Evolutionary conservation across 2,329 filamentous ascomycete genomes (phyloP), one percentile per base, ranked within the genome.

Genomic region (Cercospora zeina): DNA sequence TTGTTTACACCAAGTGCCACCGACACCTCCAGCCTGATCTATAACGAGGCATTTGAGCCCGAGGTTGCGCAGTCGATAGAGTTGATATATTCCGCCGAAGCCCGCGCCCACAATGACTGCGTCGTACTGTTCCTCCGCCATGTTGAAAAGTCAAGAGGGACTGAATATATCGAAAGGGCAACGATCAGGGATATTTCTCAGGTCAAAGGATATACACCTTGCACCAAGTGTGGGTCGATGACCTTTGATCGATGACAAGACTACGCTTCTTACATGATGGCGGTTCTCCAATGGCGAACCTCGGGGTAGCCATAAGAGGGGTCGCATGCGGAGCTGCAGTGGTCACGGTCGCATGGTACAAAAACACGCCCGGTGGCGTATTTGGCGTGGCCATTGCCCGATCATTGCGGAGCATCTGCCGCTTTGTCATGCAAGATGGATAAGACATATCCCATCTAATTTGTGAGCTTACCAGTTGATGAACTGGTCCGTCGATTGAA

Each of bases 11-110:
- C 61, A 62, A n/a, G 60, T 62, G 4, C 78, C 78, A 13, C 78
- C 78, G 9, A 79, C 71, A 16, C 76, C 74, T 45, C 76, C 76
- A 50, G 77, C 76, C 62, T 78, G 81, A 78, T 47, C 78, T 70
- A 36, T 78, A 76, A 64, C 74, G 67, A 64, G 70, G 66, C 45
- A 66, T 51, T 70, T 67, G 42, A 69, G 27, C 34, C 64, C 61
- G 57, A 68, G 19, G 62, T 68, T 59, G 30, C 66, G 58, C 4
- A 68, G 57, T 5, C 58, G 53, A 47, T 66, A 61, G 36, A 68
- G 56, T 33, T 59, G 58, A 49, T 69, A 73, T 4, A 71, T 67
- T 10, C 70, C 71, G 30, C 68, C 69, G 31, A 73, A 72, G 3
- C 70, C 71, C 33, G 69, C 69, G 5, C 71, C 71, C 10, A 73